These are phyloP conservation scores for Chlorella sp. DNA, from an alignment of 139 green algal species.

Conservation along the genomic window DNA sequence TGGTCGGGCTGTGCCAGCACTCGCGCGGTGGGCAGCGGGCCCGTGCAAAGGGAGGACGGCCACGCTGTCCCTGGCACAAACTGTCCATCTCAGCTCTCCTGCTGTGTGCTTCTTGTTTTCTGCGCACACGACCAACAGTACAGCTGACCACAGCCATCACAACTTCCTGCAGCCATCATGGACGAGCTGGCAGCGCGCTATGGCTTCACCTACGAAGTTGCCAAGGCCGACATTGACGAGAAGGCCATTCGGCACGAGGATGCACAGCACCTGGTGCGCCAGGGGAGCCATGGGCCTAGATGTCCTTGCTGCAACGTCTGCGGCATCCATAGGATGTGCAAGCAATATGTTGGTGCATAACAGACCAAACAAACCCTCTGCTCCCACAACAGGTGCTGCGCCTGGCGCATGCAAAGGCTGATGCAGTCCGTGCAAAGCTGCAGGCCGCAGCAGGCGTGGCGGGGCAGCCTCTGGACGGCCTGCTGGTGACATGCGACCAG, in stretches of 20 bases:
- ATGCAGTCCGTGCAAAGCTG: slow-evolving; percentile 64
- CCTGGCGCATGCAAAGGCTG: slow-evolving; percentile 81
- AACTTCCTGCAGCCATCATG: slow-evolving; percentile 48
- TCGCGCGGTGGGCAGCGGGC: too few species aligned
- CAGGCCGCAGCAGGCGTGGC: background rate
- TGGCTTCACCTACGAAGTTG: slow-evolving; percentile 60
- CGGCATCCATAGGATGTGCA: too few species aligned
- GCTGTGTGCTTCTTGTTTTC: too few species aligned
- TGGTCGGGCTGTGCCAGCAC: too few species aligned
- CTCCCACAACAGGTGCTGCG: slow-evolving; percentile 43
- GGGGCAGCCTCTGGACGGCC: slow-evolving; percentile 2
- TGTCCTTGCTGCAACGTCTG: too few species aligned
- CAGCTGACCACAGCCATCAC: background rate
- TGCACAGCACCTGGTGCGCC: slow-evolving; percentile 60
- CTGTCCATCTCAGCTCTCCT: too few species aligned
- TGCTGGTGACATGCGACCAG: slow-evolving; percentile 82
- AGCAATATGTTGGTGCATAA: too few species aligned
- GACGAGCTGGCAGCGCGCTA: slow-evolving; percentile 51
- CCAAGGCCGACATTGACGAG: slow-evolving; percentile 87
- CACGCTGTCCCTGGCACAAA: too few species aligned
- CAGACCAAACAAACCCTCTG: too few species aligned
- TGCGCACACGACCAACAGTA: too few species aligned
- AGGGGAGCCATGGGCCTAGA: too few species aligned
- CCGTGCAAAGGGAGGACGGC: too few species aligned
- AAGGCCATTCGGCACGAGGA: slow-evolving; percentile 72